Percentiles rank a stretch among this genome's conserved stretches.
Evolutionary conservation across 2,329 filamentous ascomycete genomes (phyloP).

Genomic region (Ophiostoma himal-ulmi): DNA sequence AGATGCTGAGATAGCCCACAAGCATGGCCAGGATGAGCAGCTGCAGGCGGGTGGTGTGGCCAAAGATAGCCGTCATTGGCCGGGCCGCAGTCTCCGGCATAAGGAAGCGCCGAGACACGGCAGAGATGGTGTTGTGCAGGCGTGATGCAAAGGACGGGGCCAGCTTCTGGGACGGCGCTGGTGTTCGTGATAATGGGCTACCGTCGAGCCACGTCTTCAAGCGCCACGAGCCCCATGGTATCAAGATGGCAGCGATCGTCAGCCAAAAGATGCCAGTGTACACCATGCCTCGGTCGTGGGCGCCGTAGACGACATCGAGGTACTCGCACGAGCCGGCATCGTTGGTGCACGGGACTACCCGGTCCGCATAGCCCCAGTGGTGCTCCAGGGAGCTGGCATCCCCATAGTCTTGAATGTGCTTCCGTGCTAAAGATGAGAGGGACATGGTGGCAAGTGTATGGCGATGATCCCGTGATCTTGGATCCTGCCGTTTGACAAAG

Average conservation of each 20-base stretch:
- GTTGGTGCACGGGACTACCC: conserved; percentile 42
- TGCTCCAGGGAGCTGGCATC: neutral
- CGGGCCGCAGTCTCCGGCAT: conserved; percentile 52
- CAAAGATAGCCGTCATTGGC: conserved; percentile 46
- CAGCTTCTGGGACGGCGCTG: neutral
- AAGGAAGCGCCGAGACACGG: conserved; percentile 44
- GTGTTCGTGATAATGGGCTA: neutral
- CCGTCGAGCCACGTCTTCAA: conserved; percentile 15
- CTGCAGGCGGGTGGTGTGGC: conserved; percentile 62
- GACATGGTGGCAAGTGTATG: conserved; percentile 19
- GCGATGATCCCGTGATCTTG: neutral
- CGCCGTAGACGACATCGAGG: conserved; percentile 46
- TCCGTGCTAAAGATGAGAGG: conserved; percentile 22
- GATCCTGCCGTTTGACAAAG: neutral
- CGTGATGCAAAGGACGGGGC: neutral
- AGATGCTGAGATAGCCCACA: conserved; percentile 58
- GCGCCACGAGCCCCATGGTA: conserved; percentile 39
- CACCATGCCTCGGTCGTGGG: conserved; percentile 46
- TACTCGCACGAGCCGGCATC: conserved; percentile 45
- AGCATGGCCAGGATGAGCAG: conserved; percentile 55
- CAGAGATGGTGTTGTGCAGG: conserved; percentile 12
- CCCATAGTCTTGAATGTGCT: conserved; percentile 19
- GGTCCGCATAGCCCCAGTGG: conserved; percentile 45
- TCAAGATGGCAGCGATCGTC: conserved; percentile 40
- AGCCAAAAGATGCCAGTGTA: conserved; percentile 48